Base-by-base conservation (phyloP, 495 filamentous ascomycete species). In the Bombardia bombarda region DNA sequence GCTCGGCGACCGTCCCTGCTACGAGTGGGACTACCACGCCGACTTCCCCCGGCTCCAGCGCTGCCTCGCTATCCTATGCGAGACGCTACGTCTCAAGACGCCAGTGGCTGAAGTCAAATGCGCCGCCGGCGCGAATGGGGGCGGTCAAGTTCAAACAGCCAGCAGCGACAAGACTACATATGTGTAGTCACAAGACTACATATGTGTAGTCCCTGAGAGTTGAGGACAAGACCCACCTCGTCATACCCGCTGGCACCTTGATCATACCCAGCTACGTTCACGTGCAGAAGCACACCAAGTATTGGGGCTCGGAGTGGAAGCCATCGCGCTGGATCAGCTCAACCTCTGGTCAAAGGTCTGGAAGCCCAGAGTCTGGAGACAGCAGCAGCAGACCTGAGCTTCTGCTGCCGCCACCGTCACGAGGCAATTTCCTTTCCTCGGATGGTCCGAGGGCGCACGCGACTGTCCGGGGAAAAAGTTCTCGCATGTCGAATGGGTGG, bases 401-500 rank as follows among this genome's bases (percentile, higher is more conserved):
- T n/a, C n/a, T n/a, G n/a, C n/a, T n/a, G n/a, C n/a, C n/a, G n/a
- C n/a, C n/a, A n/a, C n/a, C n/a, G n/a, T n/a, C n/a, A n/a, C n/a
- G n/a, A n/a, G n/a, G n/a, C n/a, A n/a, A n/a, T n/a, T n/a, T n/a
- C n/a, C n/a, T n/a, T 77, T 61, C 42, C 18, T 75, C 1, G 61
- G 63, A 0, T 79, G 74, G 75, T 69, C 72, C 1, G 63, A 64
- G 0, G 73, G 73, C 8, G 46, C 60, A 2, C 53, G 65, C 0
- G 47, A 65, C 24, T 77, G 73, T 40, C 69, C 73, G 1, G 75
- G 74, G 0, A 64, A 60, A 51, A 77, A 71, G 41, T 72, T 77
- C 40, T 56, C 67, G 0, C 63, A 75, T 47, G 74, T 77, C 1
- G 74, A 79, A 46, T 71, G 72, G 43, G 74, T 77, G 2, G 72